These are phyloP conservation scores for Coemansia sp. DNA, from an alignment of 192 early-diverging fungal species.

Conservation along the genomic window DNA sequence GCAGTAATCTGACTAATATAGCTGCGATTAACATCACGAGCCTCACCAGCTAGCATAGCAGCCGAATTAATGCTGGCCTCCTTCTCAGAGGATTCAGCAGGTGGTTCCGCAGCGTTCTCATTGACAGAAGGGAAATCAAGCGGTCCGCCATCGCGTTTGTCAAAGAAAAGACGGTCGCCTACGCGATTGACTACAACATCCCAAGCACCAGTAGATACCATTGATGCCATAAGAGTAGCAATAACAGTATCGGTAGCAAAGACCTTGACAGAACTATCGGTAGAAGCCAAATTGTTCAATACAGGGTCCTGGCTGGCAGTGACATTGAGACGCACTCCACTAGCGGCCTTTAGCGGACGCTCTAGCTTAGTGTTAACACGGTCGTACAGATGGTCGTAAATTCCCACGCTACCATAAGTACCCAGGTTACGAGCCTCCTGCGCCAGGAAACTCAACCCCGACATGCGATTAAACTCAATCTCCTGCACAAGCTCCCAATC, in stretches of 20 bases:
- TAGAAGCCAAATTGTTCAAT: slow-evolving; percentile 57
- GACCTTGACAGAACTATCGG: slow-evolving; percentile 61
- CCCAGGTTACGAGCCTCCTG: slow-evolving; percentile 80
- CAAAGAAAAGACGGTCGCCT: slow-evolving; percentile 80
- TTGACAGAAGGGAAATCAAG: slow-evolving; percentile 90
- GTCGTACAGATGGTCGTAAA: slow-evolving; percentile 83
- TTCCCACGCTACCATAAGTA: slow-evolving; percentile 70
- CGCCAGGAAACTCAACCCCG: slow-evolving; percentile 76
- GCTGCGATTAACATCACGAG: slow-evolving; percentile 81
- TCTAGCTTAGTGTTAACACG: slow-evolving; percentile 80
- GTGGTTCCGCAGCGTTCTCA: slow-evolving; percentile 91
- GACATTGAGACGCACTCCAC: slow-evolving; percentile 69
- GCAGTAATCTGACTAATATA: slow-evolving; percentile 78
- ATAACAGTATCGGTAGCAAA: slow-evolving; percentile 90
- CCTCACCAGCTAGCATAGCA: slow-evolving; percentile 78
- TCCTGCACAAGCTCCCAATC: slow-evolving; percentile 95
- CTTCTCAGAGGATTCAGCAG: slow-evolving; percentile 83
- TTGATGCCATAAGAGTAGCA: slow-evolving; percentile 88
- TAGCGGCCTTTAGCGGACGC: slow-evolving; percentile 65
- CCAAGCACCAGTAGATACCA: slow-evolving; percentile 91
- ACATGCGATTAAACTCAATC: slow-evolving; percentile 87
- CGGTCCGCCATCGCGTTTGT: slow-evolving; percentile 82
- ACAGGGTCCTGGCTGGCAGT: slow-evolving; percentile 89
- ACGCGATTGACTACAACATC: slow-evolving; percentile 89
- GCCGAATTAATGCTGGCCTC: slow-evolving; percentile 81